These are phyloP conservation scores for Aspergillus coremiiformis DNA, from an alignment of 495 filamentous ascomycete genomes.

Conservation along the genomic window DNA sequence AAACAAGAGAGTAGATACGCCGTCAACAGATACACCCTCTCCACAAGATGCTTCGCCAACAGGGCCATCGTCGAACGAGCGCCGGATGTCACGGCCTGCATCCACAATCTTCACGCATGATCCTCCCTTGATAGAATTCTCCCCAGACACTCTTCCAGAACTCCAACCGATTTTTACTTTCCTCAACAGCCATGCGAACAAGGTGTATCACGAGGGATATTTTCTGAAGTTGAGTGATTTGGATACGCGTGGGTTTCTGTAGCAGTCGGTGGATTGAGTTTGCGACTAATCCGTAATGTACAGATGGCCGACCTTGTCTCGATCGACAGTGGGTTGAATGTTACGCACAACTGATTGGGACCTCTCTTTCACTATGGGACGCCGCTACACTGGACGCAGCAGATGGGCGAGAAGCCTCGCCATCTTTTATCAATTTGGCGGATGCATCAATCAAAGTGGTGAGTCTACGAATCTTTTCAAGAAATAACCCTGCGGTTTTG, in stretches of 20 bases:
- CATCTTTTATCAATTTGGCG: slow-evolving; percentile 93
- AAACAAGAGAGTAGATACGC: slow-evolving; percentile 24
- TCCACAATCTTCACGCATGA: slow-evolving; percentile 74
- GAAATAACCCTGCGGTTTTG: background rate
- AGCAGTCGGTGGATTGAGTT: background rate
- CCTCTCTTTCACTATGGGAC: slow-evolving; percentile 93
- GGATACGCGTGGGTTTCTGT: slow-evolving; percentile 62
- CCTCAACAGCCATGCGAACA: slow-evolving; percentile 91
- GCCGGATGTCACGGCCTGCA: slow-evolving; percentile 47
- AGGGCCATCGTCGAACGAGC: slow-evolving; percentile 15
- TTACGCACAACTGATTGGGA: slow-evolving; percentile 93
- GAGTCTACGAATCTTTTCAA: slow-evolving; percentile 16
- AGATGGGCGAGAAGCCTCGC: slow-evolving; percentile 75
- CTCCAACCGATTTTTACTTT: slow-evolving; percentile 89
- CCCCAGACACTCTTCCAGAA: slow-evolving; percentile 79
- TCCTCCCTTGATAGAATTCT: slow-evolving; percentile 79
- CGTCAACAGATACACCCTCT: slow-evolving; percentile 33
- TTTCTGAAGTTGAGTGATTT: slow-evolving; percentile 93
- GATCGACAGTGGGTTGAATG: slow-evolving; percentile 95
- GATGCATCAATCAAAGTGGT: slow-evolving; percentile 98
- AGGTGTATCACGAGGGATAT: slow-evolving; percentile 95
- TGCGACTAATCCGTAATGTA: slow-evolving; percentile 6
- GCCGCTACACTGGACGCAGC: slow-evolving; percentile 86
- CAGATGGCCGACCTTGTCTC: slow-evolving; percentile 76
- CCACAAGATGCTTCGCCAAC: slow-evolving; percentile 27